Evolutionary conservation across 176 grass and related monocot species (phyloP).

Genomic region (Rhipidocladum racemiflorum): DNA sequence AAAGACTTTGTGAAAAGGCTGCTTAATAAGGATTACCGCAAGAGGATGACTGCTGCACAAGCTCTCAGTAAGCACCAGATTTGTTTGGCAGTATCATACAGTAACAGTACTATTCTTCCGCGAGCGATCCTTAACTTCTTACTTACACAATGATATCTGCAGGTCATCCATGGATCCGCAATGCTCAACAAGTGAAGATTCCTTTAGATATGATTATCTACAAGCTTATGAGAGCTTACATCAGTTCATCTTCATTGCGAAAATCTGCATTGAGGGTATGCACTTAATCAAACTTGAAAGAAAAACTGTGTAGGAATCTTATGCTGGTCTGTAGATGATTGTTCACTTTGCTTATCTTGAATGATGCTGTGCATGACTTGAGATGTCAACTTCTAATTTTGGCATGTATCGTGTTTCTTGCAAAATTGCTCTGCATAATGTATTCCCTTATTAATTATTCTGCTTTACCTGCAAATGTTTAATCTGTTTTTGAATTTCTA

Average conservation of each 20-base stretch:
- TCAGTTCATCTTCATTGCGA: constrained; percentile 90
- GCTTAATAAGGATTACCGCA: constrained; percentile 99
- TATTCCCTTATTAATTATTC: neutral
- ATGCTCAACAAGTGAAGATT: constrained; percentile 81
- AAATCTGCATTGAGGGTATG: constrained; percentile 97
- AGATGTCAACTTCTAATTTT: neutral
- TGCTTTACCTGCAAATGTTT: neutral
- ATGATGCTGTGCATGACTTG: neutral
- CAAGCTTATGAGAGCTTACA: constrained; percentile 92
- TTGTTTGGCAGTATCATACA: neutral
- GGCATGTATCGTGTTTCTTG: neutral
- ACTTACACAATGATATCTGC: constrained; percentile 32
- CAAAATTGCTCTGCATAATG: neutral
- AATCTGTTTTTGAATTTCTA: neutral
- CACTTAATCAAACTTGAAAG: constrained; percentile 2
- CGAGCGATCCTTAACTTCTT: constrained; percentile 16
- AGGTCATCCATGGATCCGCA: constrained; percentile 93
- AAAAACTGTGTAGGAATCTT: neutral
- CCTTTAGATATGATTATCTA: constrained; percentile 95
- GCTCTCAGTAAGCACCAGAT: constrained; percentile 72
- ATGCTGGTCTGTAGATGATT: neutral
- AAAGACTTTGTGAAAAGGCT: constrained; percentile 96
- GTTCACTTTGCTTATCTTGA: constrained; percentile 33
- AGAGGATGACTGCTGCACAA: constrained; percentile 96
- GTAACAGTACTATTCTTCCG: neutral